Percentiles rank a stretch among this genome's conserved stretches.
These are phyloP conservation scores for Candida odintsovae DNA, from an alignment of 805 yeast genomes.

Conservation along the genomic window DNA sequence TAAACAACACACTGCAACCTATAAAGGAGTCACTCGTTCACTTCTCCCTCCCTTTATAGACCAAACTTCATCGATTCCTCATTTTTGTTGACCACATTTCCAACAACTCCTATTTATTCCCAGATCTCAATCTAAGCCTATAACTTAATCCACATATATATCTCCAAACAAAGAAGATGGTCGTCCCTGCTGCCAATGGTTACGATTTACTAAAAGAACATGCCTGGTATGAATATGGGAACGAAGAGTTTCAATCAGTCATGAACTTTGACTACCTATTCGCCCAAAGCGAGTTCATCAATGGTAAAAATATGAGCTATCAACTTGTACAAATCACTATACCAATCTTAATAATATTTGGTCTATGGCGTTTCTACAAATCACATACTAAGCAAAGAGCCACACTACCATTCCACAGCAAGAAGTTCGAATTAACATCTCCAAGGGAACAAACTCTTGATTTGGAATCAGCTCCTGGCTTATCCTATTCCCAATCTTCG, in stretches of 20 bases:
- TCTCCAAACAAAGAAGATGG: conserved; percentile 10
- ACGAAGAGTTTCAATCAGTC: conserved; percentile 9
- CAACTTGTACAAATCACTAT: neutral
- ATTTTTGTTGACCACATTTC: neutral
- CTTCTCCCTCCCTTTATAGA: neutral
- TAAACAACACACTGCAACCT: neutral
- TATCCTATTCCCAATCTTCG: conserved; percentile 2
- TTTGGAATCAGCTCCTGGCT: conserved; percentile 3
- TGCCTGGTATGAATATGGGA: conserved; percentile 22
- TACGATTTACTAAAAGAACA: conserved; percentile 22
- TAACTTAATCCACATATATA: neutral
- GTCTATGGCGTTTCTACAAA: neutral
- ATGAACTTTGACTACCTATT: conserved; percentile 15
- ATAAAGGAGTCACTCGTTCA: neutral
- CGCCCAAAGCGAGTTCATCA: conserved; percentile 3
- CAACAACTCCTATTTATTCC: neutral
- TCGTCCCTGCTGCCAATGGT: conserved; percentile 21
- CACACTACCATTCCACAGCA: neutral
- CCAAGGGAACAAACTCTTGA: neutral
- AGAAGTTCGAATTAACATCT: neutral
- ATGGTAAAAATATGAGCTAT: neutral
- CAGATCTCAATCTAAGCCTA: neutral
- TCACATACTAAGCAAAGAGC: neutral
- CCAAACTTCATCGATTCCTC: neutral
- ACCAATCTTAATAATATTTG: neutral